Base-by-base conservation (phyloP, 352 stramenopile genomes). In the Phytophthora citrophthora region DNA sequence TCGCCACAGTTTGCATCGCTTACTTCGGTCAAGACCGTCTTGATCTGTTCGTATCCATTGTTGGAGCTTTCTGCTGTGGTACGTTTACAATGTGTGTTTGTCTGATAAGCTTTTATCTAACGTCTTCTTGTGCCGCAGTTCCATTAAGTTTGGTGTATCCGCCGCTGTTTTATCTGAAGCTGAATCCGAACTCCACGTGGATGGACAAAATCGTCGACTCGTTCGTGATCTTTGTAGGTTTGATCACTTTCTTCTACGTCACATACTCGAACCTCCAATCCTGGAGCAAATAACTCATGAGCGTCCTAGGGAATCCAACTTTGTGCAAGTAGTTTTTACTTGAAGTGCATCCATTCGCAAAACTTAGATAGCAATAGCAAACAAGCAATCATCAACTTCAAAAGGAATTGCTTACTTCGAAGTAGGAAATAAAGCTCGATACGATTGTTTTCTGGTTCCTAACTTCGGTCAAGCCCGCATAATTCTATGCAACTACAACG, bases 41-140 rank as follows among this genome's bases (percentile, higher is more conserved):
- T n/a, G 86, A 94, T 40, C 72, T 93, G 20, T 94, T 94, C 51
- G 86, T 94, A 7, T 91, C 86, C 39, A 88, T 94, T 48, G 83
- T 94, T 16, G 86, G 86, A 23, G 86, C 83, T 18, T 91, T 91
- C 49, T 94, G 86, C 63, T 94, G 86, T 52, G 86, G 85, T 93
- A 67, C 27, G 80, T 82, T 13, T 24, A 24, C 32, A 1, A 63
- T 50, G 16, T 34, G 24, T 16, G 1, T 26, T 27, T 59, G 38
- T 7, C 7, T 63, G 6, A 26, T n/a, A 45, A 27, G 8, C 40
- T 44, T 26, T 56, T 41, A 20, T 34, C 57, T 67, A 48, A 53
- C 20, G 29, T 20, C 4, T 51, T 40, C 12, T 53, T 16, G 55
- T 24, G 15, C 27, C 3, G 48, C 54, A 93, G 85, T 94, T 43